Evolutionary conservation across 192 early-diverging fungal species (phyloP), one percentile per base, ranked within the genome.

Genomic region (Thamnidium elegans): DNA sequence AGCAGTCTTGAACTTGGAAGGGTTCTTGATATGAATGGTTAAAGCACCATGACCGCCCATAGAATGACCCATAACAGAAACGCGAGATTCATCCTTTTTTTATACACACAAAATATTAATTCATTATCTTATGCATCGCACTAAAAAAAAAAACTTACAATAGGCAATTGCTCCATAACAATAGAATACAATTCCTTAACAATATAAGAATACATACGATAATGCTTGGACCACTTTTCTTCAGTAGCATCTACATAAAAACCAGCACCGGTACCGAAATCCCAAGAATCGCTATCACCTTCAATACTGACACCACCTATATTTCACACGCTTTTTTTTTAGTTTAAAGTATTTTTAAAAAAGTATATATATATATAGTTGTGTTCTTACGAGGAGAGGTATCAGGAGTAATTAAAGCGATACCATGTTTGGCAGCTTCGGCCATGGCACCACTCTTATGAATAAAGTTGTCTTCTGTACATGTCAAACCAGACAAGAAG

Each of bases 1-100:
- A 26, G 86, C 85, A 44, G 81, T 71, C 67, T 82, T 82, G 80
- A 86, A 96, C 42, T 78, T 60, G n/a, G 70, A 77, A 6, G 84
- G 82, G 62, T 91, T 91, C 73, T 87, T 88, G 51, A 96, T 66
- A 8, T 84, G 87, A 26, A 86, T 79, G 10, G 88, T 73, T 21
- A 96, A 79, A 11, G 94, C 94, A 53, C 94, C 94, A 72, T 96
- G 94, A 20, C 94, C 94, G 26, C 94, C 94, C 88, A 91, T 89
- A 5, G 86, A 88, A 66, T 89, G 87, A 3, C 89, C 87, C 65
- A 83, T 87, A 42, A 91, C 71, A 3, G 87, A 86, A 11, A 87
- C 72, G 54, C 84, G 84, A 15, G 71, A 67, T 20, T 34, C 68
- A 65, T 90, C 86, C 70, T 80, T 68, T 39, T 9, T 39, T 9